Conservation (phyloP, 2,329 filamentous ascomycete species). For the Ascochyta rabiei region DNA sequence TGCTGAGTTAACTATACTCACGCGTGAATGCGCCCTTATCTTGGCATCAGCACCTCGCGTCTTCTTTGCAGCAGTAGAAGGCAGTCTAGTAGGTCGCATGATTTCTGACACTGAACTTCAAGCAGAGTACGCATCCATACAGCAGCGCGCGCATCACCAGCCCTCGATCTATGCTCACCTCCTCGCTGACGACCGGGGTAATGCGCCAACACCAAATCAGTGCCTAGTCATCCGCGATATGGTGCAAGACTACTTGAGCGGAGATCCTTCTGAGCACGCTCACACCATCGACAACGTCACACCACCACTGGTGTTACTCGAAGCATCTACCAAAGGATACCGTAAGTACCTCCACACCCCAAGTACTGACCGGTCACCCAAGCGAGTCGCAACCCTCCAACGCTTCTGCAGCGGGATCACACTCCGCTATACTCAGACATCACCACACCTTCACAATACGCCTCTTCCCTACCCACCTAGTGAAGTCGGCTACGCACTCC, state of each 20-base stretch:
- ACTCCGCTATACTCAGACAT: constrained; percentile 20
- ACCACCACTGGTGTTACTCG: not conserved
- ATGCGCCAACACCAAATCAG: constrained; percentile 31
- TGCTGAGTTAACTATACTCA: constrained; percentile 15
- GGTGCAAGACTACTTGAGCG: constrained; percentile 24
- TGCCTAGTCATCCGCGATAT: constrained; percentile 28
- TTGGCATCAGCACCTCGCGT: constrained; percentile 33
- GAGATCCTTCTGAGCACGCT: constrained; percentile 5
- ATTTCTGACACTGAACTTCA: constrained; percentile 20
- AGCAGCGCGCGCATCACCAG: constrained; percentile 26
- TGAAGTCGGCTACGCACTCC: constrained; percentile 35
- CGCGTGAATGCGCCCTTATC: constrained; percentile 35
- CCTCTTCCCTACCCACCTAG: constrained; percentile 28
- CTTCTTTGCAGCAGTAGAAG: constrained; percentile 34
- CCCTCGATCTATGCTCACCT: constrained; percentile 40
- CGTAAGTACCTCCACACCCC: constrained; percentile 35
- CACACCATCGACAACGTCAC: constrained; percentile 32
- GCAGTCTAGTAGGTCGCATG: constrained; percentile 27
- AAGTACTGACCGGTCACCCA: constrained; percentile 13
- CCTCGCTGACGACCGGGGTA: constrained; percentile 28
- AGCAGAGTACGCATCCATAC: constrained; percentile 25
- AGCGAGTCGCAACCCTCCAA: constrained; percentile 21
- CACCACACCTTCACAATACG: constrained; percentile 11
- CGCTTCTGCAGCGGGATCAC: constrained; percentile 27
- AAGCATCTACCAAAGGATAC: constrained; percentile 18